Evolutionary conservation across 2,329 filamentous ascomycete species (phyloP), one percentile per base, ranked within the genome.

Genomic region (Botrytis aclada): DNA sequence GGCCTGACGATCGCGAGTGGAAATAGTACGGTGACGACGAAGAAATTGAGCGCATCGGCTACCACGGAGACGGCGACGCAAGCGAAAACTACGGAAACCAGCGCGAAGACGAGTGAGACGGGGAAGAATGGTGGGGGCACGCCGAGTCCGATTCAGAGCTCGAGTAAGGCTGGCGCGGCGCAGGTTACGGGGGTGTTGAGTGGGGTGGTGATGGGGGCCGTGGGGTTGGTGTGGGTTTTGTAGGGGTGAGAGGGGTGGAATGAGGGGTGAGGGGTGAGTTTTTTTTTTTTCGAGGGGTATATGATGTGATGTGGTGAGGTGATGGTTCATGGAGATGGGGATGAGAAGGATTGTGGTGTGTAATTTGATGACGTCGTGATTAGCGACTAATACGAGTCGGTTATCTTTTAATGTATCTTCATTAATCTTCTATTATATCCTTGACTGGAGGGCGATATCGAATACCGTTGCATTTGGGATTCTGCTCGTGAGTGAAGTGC

Each of bases 11-110:
- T 45, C 12, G 32, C 51, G 16, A 34, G 63, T 1, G 63, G 70
- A 4, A 72, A 72, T 69, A 61, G 70, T 25, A 72, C 70, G n/a
- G 70, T 72, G 5, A 69, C 54, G 41, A 71, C 69, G 32, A 54
- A n/a, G 3, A 65, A 41, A 10, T 20, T 65, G 37, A 32, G 60
- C 16, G 14, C 34, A 2, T 10, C 69, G 60, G 4, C 37, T 1
- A n/a, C 58, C 0, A n/a, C 58, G 16, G 58, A 34, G 20, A 41
- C 69, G 37, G 37, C 14, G 3, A 66, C 69, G 45, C 37, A 20
- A 8, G 16, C 43, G 29, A 34, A 32, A n/a, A 69, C 58, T 18
- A 41, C 37, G 8, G 32, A 45, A 20, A 32, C 29, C 16, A 66
- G 45, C 16, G n/a, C 29, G 16, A 32, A 37, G 70, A 29, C n/a